phyloP scores from a whole-genome alignment of 1,139 yeast genomes.

The Suhomyces chickasaworum region DNA sequence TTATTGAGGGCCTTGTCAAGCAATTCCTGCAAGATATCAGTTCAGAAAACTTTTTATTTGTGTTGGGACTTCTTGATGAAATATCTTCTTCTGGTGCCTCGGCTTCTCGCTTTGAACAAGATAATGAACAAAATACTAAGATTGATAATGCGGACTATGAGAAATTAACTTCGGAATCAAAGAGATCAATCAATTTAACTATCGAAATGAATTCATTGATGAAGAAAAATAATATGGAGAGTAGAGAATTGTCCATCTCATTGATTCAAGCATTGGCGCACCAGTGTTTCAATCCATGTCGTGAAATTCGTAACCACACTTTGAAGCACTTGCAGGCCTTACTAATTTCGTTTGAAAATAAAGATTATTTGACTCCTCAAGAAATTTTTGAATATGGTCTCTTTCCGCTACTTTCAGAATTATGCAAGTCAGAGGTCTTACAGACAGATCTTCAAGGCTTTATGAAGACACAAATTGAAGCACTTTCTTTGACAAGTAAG shows the following conservation, averaged over 20 bases:
- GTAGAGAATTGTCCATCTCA: slow-evolving; percentile 52
- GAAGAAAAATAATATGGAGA: slow-evolving; percentile 27
- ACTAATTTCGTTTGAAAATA: slow-evolving; percentile 38
- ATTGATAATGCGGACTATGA: slow-evolving; percentile 51
- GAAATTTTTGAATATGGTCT: slow-evolving; percentile 73
- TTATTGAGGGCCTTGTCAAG: slow-evolving; percentile 48
- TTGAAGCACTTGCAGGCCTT: slow-evolving; percentile 54
- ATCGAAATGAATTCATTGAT: slow-evolving; percentile 45
- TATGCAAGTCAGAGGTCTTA: slow-evolving; percentile 66
- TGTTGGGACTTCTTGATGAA: slow-evolving; percentile 75
- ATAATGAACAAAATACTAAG: slow-evolving; percentile 34
- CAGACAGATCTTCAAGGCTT: slow-evolving; percentile 67
- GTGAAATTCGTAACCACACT: slow-evolving; percentile 71
- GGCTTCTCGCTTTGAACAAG: slow-evolving; percentile 77
- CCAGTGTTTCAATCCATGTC: slow-evolving; percentile 86
- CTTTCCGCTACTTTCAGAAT: slow-evolving; percentile 69
- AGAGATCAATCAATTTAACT: slow-evolving; percentile 64
- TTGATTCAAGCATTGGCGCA: slow-evolving; percentile 79
- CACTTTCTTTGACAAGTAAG: slow-evolving; percentile 68
- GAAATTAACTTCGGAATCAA: slow-evolving; percentile 58
- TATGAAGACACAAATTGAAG: slow-evolving; percentile 64
- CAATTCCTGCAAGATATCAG: slow-evolving; percentile 41
- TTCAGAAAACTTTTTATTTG: slow-evolving; percentile 57
- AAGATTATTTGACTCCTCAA: slow-evolving; percentile 42
- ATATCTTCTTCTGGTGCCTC: slow-evolving; percentile 81